phyloP scores from a whole-genome alignment of 1,284 basidiomycete genomes.

The Xanthoconium separans region DNA sequence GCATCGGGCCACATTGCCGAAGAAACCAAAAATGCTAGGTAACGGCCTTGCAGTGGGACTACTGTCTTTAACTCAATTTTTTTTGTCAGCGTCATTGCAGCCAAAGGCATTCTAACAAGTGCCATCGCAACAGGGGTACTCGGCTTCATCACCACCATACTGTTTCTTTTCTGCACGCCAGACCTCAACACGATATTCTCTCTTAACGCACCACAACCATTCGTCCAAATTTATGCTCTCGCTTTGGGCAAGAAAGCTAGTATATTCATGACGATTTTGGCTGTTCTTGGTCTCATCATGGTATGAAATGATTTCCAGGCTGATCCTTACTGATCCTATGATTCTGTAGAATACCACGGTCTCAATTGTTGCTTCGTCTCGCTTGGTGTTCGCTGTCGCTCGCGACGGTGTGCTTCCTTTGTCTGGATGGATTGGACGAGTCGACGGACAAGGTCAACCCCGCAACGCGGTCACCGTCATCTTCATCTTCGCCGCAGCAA shows the following conservation, averaged over 20 bases:
- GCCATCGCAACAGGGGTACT: conserved; percentile 72
- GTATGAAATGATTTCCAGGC: conserved; percentile 40
- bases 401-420: conserved; percentile 84
- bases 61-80: neutral
- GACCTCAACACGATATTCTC: conserved; percentile 71
- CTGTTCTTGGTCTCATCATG: conserved; percentile 74
- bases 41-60: conserved; percentile 1
- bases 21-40: conserved; percentile 86
- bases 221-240: conserved; percentile 80
- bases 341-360: conserved; percentile 74
- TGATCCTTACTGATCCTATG: neutral
- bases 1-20: conserved; percentile 88
- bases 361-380: conserved; percentile 79
- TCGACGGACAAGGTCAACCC: conserved; percentile 70
- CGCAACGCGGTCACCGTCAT: conserved; percentile 82
- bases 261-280: conserved; percentile 81
- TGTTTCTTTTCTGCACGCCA: conserved; percentile 86
- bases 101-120: conserved; percentile 75
- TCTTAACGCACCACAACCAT: conserved; percentile 80
- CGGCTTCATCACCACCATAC: conserved; percentile 72
- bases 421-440: conserved; percentile 75
- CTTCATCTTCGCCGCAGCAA: conserved; percentile 64
- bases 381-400: conserved; percentile 83
- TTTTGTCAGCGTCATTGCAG: conserved; percentile 61
- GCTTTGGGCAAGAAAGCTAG: conserved; percentile 76